A percentile compares a stretch with the other conserved stretches of the same genome.
phyloP scores from a whole-genome alignment of 352 stramenopile species.

The Elongisporangium undulatum region DNA sequence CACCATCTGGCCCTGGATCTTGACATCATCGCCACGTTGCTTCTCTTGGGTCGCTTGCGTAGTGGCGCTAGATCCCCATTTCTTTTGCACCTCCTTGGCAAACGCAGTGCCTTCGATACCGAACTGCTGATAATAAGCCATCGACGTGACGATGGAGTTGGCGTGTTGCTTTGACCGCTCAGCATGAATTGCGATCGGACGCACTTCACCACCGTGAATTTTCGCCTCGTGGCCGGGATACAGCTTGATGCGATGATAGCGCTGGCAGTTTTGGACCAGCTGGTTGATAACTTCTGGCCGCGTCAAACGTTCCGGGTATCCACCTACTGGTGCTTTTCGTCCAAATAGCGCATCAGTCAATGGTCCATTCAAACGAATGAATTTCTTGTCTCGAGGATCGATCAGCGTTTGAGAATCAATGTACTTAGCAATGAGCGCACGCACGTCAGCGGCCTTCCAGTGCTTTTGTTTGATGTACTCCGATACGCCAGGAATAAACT shows the following conservation, averaged over 20 bases:
- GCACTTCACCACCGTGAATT: slow-evolving; percentile 48
- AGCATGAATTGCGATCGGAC: slow-evolving; percentile 60
- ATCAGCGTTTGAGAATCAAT: slow-evolving; percentile 52
- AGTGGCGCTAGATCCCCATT: slow-evolving; percentile 74
- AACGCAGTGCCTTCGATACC: slow-evolving; percentile 66
- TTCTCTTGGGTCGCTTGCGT: slow-evolving; percentile 52
- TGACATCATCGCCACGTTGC: slow-evolving; percentile 64
- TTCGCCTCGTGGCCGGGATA: slow-evolving; percentile 66
- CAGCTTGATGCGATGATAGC: slow-evolving; percentile 65
- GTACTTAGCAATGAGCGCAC: slow-evolving; percentile 56
- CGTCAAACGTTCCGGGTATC: slow-evolving; percentile 55
- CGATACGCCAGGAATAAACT: neutral
- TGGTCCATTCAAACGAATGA: slow-evolving; percentile 51
- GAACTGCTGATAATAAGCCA: slow-evolving; percentile 79
- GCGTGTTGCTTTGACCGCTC: slow-evolving; percentile 67
- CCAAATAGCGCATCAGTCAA: slow-evolving; percentile 74
- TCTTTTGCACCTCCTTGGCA: slow-evolving; percentile 79
- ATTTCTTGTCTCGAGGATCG: slow-evolving; percentile 59
- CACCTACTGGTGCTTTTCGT: slow-evolving; percentile 50
- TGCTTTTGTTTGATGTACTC: slow-evolving; percentile 30
- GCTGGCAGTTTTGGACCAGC: slow-evolving; percentile 58
- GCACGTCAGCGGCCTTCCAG: slow-evolving; percentile 44
- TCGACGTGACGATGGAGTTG: slow-evolving; percentile 61
- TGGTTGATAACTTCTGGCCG: slow-evolving; percentile 49
- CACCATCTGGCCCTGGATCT: slow-evolving; percentile 76